Evolutionary conservation across 441 rosid species (phyloP), one percentile per base, ranked within the genome.

Genomic region (Adansonia gregorii): DNA sequence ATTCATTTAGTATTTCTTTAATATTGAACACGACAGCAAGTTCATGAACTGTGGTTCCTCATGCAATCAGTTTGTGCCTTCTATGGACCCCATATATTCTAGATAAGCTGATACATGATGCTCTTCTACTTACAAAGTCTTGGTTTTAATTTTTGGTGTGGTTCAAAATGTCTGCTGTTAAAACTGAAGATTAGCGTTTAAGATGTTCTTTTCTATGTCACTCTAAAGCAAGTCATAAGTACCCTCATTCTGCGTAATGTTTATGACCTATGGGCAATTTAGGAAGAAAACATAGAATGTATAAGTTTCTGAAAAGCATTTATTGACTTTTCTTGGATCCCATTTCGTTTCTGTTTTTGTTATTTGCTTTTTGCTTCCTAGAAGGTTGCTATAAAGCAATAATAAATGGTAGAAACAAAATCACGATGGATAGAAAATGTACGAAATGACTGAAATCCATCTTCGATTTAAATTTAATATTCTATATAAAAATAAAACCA

Each of bases 1-100:
- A 15, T 35, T 17, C 67, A 61, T 63, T 46, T 55, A 39, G 8
- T 20, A 2, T 58, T 39, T 20, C 17, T 19, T 41, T 20, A 58
- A 55, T 59, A 58, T 14, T 43, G 27, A 72, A 43, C n/a, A 19
- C 56, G 17, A 72, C 41, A 55, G 10, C 51, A 35, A 56, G 66
- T 73, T 56, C 52, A 20, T 56, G 41, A 72, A 39, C 9, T 55
- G 19, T 56, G 65, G 17, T 55, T 72, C 75, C 49, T 56, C 52
- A 6, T 19, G 66, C 19, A 56, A 73, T 69, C 17, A 48, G 6
- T n/a, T 65, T 65, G 19, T 41, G 45, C 69, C 6, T 64, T 68
- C 56, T 68, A 68, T 48, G 73, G 73, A 22, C 5, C 10, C 27
- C 12, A 69, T 48, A 24, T 69, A 10, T 67, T 46, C 15, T 46